Evolutionary conservation across 306 rosid genomes (phyloP).

Genomic region (Mimosa pudica): DNA sequence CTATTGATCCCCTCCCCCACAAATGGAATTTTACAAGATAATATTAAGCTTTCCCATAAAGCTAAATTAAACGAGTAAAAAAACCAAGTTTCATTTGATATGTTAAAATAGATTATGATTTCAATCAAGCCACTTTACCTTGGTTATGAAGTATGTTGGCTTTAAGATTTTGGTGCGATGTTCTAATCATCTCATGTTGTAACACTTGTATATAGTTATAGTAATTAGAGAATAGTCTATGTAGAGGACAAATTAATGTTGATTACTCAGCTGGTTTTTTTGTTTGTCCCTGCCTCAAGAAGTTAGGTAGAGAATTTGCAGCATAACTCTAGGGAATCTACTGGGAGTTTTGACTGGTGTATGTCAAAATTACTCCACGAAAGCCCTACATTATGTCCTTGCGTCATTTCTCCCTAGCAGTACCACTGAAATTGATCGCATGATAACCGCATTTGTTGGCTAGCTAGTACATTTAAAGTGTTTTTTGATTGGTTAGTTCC

Average conservation of each 20-base stretch:
- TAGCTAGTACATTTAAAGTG: conserved; percentile 23
- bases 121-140: background rate
- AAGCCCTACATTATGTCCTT: background rate
- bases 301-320: background rate
- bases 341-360: conserved; percentile 20
- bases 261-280: background rate
- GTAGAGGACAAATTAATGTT: background rate
- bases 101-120: background rate
- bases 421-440: background rate
- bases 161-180: background rate
- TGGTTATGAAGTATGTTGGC: background rate
- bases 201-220: background rate
- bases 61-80: background rate
- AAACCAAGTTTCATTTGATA: background rate
- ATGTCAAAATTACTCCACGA: background rate
- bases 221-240: background rate
- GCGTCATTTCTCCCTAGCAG: background rate
- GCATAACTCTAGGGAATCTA: background rate
- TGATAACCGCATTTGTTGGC: background rate
- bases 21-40: background rate
- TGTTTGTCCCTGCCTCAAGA: background rate
- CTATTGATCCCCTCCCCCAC: background rate
- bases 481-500: background rate
- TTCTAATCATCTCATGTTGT: background rate
- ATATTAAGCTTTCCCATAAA: background rate